phyloP scores from a whole-genome alignment of 176 grass and related monocot genomes.

The Ampelocalamus luodianensis region DNA sequence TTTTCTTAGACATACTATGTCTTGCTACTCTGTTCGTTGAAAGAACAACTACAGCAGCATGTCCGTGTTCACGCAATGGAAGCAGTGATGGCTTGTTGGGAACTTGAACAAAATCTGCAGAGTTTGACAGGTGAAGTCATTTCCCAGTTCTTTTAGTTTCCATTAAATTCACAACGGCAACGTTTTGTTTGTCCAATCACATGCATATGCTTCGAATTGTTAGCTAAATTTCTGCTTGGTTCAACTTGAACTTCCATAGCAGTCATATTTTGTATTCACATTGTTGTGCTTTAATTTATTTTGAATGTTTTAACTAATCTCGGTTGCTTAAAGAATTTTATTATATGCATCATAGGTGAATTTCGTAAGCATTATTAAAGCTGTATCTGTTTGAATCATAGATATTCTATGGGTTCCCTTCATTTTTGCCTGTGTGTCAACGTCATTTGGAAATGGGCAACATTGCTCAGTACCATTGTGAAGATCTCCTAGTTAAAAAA shows the following conservation, averaged over 20 bases:
- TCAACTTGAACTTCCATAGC: neutral
- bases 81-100: constrained; percentile 81
- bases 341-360: neutral
- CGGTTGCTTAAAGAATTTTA: neutral
- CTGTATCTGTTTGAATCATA: neutral
- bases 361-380: neutral
- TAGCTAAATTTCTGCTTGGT: neutral
- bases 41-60: constrained; percentile 81
- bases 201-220: neutral
- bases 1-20: constrained; percentile 68
- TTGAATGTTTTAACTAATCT: neutral
- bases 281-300: neutral
- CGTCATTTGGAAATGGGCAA: neutral
- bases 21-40: constrained; percentile 72
- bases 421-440: too few relatives aligned
- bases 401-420: neutral
- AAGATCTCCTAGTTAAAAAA: neutral
- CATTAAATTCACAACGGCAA: neutral
- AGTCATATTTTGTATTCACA: neutral
- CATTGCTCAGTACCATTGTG: neutral
- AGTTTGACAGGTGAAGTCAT: constrained; percentile 63
- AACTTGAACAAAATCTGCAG: constrained; percentile 75
- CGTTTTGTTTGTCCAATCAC: neutral
- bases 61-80: constrained; percentile 82
- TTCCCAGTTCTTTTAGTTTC: neutral